Conservation (phyloP, 352 stramenopile genomes). For the Blastocystis sp. region DNA sequence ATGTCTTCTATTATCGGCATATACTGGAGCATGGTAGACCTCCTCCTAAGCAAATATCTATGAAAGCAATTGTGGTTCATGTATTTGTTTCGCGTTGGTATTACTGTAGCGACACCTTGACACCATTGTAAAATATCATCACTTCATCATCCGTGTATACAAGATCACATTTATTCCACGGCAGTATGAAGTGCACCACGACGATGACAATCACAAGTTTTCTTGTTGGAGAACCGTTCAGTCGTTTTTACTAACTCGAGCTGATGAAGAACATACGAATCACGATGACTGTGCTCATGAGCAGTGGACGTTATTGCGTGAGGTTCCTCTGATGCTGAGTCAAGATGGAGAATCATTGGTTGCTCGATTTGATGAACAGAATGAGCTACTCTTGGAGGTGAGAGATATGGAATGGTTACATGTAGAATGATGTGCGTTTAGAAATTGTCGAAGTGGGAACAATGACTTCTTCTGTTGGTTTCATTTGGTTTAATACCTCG, state of each 20-base stretch:
- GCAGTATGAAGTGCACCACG: neutral
- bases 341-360: neutral
- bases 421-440: neutral
- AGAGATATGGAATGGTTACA: neutral
- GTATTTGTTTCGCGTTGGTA: neutral
- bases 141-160: neutral
- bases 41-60: neutral
- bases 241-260: neutral
- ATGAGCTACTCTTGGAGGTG: neutral
- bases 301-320: neutral
- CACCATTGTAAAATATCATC: neutral
- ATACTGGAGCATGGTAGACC: neutral
- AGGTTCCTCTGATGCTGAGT: neutral
- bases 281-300: neutral
- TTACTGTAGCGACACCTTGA: neutral
- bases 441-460: neutral
- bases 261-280: neutral
- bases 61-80: neutral
- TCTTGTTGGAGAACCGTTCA: neutral
- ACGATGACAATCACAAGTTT: neutral
- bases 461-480: neutral
- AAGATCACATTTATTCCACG: neutral
- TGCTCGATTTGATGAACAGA: neutral
- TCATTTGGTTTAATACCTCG: neutral
- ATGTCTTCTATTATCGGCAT: slow-evolving; percentile 44